phyloP scores from a whole-genome alignment of 768 basidiomycete genomes.

The Leccinellum rugosiceps region DNA sequence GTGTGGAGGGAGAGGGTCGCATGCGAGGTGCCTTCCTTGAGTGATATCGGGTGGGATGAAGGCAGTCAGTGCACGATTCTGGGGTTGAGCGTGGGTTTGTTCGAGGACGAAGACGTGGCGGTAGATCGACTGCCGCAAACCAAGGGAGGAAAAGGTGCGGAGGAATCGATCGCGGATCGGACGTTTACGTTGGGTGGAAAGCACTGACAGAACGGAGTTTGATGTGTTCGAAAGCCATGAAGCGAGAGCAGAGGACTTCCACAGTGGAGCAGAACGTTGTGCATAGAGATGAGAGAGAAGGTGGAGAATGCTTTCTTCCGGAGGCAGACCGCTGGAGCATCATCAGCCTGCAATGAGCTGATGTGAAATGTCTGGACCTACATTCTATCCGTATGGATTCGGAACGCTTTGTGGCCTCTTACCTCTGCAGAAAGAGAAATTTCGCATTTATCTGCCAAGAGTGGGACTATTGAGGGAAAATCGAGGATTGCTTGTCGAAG shows the following conservation, averaged over 20 bases:
- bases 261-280: slow-evolving; percentile 68
- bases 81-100: slow-evolving; percentile 41
- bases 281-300: slow-evolving; percentile 88
- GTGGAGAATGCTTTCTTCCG: slow-evolving; percentile 53
- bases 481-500: slow-evolving; percentile 68
- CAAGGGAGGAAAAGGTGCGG: slow-evolving; percentile 37
- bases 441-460: slow-evolving; percentile 86
- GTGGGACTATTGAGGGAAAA: slow-evolving; percentile 79
- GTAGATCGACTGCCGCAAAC: slow-evolving; percentile 53
- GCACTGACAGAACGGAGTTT: slow-evolving; percentile 31
- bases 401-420: slow-evolving; percentile 59
- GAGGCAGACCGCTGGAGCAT: slow-evolving; percentile 33
- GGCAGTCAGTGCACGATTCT: slow-evolving; percentile 49
- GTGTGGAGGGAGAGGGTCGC: slow-evolving; percentile 83
- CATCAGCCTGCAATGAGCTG: slow-evolving; percentile 5
- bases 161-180: slow-evolving; percentile 30
- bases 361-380: slow-evolving; percentile 31
- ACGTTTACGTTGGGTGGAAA: slow-evolving; percentile 32
- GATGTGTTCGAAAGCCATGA: slow-evolving; percentile 72
- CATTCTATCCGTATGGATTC: slow-evolving; percentile 66
- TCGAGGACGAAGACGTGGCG: slow-evolving; percentile 80
- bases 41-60: slow-evolving; percentile 67
- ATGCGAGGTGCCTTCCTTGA: slow-evolving; percentile 58
- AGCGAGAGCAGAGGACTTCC: slow-evolving; percentile 68
- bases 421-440: slow-evolving; percentile 56